A percentile compares a stretch with the other conserved stretches of the same genome.
Conservation (phyloP, 2,329 filamentous ascomycete species). For the Colletotrichum tofieldiae region DNA sequence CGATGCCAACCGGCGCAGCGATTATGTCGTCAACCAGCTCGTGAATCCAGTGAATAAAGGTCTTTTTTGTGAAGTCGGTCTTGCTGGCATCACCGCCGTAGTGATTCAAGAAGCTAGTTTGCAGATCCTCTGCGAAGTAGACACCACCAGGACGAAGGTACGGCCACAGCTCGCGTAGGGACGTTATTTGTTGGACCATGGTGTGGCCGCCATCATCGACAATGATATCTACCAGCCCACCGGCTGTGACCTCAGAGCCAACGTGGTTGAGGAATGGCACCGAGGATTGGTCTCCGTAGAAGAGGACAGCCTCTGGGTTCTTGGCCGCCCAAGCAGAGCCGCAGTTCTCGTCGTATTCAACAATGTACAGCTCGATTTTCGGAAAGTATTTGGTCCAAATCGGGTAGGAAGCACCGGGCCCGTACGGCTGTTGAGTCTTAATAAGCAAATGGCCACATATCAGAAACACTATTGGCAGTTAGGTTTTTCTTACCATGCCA, state of each 20-base stretch:
- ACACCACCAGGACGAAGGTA: neutral
- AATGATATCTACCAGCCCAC: neutral
- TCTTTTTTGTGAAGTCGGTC: neutral
- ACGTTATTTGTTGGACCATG: neutral
- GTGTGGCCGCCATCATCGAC: neutral
- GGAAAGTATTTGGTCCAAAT: neutral
- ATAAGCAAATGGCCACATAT: neutral
- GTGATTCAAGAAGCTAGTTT: neutral
- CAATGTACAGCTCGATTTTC: neutral
- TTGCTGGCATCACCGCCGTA: neutral
- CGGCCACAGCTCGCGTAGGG: neutral
- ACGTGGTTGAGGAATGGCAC: neutral
- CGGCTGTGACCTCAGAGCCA: neutral
- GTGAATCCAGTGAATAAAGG: neutral
- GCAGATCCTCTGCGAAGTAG: neutral
- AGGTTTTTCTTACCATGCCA: neutral
- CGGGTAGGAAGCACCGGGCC: neutral
- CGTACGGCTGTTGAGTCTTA: neutral
- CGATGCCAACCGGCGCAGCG: neutral
- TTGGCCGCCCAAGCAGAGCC: neutral
- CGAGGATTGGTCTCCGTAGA: neutral
- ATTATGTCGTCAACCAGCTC: neutral
- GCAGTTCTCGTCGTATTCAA: neutral
- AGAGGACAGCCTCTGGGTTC: neutral
- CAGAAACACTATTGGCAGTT: fast-evolving